Conservation (phyloP, 257 asterid species). For the Solanum bulbocastanum region DNA sequence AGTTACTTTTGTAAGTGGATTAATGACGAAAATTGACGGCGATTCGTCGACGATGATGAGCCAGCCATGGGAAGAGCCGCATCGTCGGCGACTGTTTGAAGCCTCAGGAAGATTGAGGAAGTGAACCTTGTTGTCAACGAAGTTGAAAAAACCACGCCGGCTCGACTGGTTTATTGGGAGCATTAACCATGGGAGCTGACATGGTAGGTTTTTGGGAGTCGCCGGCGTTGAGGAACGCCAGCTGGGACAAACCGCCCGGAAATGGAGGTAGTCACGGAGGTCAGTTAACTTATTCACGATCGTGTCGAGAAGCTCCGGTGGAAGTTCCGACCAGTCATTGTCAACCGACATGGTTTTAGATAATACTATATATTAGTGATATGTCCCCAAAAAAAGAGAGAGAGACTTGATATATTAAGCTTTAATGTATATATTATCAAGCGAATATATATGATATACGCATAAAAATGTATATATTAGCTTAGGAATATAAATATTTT, state of each 20-base stretch:
- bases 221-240: constrained; percentile 49
- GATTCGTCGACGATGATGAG: constrained; percentile 58
- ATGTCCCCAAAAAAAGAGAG: neutral
- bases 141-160: constrained; percentile 47
- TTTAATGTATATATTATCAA: neutral
- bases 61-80: constrained; percentile 81
- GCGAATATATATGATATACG: neutral
- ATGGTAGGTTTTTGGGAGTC: constrained; percentile 41
- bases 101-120: constrained; percentile 56
- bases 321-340: constrained; percentile 64
- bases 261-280: constrained; percentile 52
- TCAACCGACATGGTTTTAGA: constrained; percentile 25
- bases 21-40: constrained; percentile 48
- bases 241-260: constrained; percentile 50
- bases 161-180: constrained; percentile 38
- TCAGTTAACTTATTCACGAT: constrained; percentile 26
- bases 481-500: too few relatives aligned
- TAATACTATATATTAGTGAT: neutral
- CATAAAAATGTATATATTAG: neutral
- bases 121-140: constrained; percentile 24
- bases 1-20: constrained; percentile 57
- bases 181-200: constrained; percentile 88
- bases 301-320: constrained; percentile 50
- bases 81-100: constrained; percentile 45
- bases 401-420: neutral